Evolutionary conservation across 2,329 filamentous ascomycete species (phyloP).

Genomic region (Colletotrichum tabaci): DNA sequence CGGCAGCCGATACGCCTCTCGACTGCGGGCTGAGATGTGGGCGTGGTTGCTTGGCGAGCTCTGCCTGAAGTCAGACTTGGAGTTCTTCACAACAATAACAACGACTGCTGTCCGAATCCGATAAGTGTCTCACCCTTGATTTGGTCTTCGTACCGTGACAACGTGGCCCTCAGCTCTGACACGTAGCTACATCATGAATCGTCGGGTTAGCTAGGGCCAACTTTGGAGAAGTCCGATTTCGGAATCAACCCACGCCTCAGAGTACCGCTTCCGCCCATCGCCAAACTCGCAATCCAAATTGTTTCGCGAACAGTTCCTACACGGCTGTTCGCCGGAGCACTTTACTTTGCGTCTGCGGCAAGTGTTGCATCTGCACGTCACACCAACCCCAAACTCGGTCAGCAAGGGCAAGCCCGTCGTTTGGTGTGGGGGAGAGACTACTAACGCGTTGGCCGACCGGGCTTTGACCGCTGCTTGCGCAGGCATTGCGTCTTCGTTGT

Average conservation of each 20-base stretch:
- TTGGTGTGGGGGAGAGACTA: neutral
- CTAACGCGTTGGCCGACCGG: slow-evolving; percentile 41
- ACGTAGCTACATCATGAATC: slow-evolving; percentile 24
- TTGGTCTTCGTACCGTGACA: slow-evolving; percentile 33
- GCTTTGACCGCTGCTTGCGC: slow-evolving; percentile 28
- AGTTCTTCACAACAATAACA: neutral
- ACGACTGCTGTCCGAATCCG: too few relatives aligned
- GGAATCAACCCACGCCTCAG: slow-evolving; percentile 35
- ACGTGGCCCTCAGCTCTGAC: slow-evolving; percentile 32
- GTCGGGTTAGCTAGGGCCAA: neutral
- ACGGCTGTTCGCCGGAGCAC: slow-evolving; percentile 51
- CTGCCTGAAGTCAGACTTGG: neutral
- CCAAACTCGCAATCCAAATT: slow-evolving; percentile 53
- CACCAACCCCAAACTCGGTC: neutral
- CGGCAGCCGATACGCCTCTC: slow-evolving; percentile 14
- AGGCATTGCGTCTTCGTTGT: slow-evolving; percentile 28
- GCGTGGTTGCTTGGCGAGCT: slow-evolving; percentile 31
- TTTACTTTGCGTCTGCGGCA: slow-evolving; percentile 54
- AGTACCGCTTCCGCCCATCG: slow-evolving; percentile 39
- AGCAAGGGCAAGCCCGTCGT: slow-evolving; percentile 1
- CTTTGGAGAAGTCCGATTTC: neutral
- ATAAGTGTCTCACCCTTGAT: slow-evolving; percentile 5
- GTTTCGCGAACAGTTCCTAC: slow-evolving; percentile 52
- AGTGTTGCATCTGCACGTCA: slow-evolving; percentile 35
- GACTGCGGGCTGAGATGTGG: neutral